Base-by-base conservation (phyloP, 306 rosid species). In the Coriaria nepalensis region DNA sequence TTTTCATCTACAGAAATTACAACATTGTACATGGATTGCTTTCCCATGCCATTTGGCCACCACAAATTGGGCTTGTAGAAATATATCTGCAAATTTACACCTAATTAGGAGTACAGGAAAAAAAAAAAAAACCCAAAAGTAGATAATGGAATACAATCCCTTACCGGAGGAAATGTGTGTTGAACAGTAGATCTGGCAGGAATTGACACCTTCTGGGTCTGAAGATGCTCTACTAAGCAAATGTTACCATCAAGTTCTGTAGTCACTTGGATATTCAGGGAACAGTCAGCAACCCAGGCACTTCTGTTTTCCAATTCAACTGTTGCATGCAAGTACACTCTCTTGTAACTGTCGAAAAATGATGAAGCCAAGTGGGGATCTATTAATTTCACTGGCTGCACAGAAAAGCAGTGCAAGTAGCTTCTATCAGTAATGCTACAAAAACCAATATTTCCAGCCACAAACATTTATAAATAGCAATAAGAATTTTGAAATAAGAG, bases 1-100 rank as follows among this genome's bases (percentile, higher is more conserved):
- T 83, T 70, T 48, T 81, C 86, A 57, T 88, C 86, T 33, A 83
- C 38, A 63, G 60, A 68, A 56, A 88, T 70, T 46, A 55, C 68
- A 57, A 83, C 93, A 20, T 70, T 67, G 69, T 88, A 83, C 68
- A 88, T 58, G 59, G 78, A 64, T 68, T 88, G 97, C 63, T 83
- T 84, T 45, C 97, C 97, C 97, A 88, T 84, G 62, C 97, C 93
- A 57, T 88, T 88, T 7, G 97, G 97, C 97, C 97, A 88, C 97
- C 97, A 88, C 57, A 88, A 73, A 69, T 83, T 60, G 44, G 97
- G 97, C 62, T 84, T 83, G 76, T 71, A 78, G 78, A 88, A 83
- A 61, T 68, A 74, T 59, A 78, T 86, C 97, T 88, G 96, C 73
- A 53, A 68, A 62, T 53, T 57, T 35, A 52, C 38, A 73, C 39